Base-by-base conservation (phyloP, 2,329 filamentous ascomycete species). In the Microsporum audouinii region DNA sequence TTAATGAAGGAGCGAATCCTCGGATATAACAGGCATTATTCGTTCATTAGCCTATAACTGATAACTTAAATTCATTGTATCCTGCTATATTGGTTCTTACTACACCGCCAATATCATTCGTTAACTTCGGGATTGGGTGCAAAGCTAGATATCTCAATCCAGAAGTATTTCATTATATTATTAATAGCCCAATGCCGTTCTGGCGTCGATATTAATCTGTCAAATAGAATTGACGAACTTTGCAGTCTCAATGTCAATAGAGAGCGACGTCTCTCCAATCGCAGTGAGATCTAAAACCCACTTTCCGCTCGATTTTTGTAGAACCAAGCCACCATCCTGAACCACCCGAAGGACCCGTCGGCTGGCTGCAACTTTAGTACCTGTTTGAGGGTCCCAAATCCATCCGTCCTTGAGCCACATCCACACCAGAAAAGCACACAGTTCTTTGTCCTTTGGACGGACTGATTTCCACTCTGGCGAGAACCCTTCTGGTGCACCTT, bases 381-480 rank as follows among this genome's bases (percentile, higher is more conserved):
- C 91, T 0, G 87, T 91, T 33, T 77, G 71, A 1, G 84, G 84
- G 75, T 95, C 82, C 89, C 90, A 96, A 45, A 85, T 79, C 82
- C 85, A 92, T 0, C 90, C 89, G 68, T 95, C 88, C 53, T 86
- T 84, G 75, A 94, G 82, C 91, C 91, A 96, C 84, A 91, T 89
- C 91, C 91, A 96, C 43, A 87, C 81, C 68, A 96, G 73, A 74
- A 85, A 96, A 0, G 89, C 90, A 49, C 88, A 81, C n/a, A 96
- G 76, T 72, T 96, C 91, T 74, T 96, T 96, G 72, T 96, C 91
- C 49, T 80, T 76, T 0, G 91, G 90, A 57, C 88, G 71, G 0
- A 96, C 90, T 2, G 89, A 82, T 81, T 91, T 94, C 91, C 91
- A 96, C 73, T 96, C 91, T 0, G 90, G 89, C 67, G 90, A 85